Evolutionary conservation across 805 yeast genomes (phyloP).

Genomic region (Suhomyces faveliae): DNA sequence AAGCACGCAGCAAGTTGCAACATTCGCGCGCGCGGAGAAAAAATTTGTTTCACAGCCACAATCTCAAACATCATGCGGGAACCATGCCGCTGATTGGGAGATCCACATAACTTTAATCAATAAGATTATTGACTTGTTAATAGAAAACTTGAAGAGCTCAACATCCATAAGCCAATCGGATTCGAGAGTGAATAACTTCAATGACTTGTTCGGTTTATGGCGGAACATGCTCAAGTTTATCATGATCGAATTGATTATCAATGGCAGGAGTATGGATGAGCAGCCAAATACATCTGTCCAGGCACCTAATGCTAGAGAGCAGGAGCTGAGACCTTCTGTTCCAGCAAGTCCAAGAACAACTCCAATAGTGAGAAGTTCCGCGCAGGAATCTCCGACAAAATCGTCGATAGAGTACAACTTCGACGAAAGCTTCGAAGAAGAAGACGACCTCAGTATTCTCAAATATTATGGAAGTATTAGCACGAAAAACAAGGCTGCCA

Average conservation of each 20-base stretch:
- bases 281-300: background rate
- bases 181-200: background rate
- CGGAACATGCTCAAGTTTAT: constrained; percentile 15
- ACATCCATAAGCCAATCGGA: constrained; percentile 3
- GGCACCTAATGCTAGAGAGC: background rate
- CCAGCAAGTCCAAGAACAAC: background rate
- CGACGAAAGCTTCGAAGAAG: constrained; percentile 3
- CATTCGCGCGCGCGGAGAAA: background rate
- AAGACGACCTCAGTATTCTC: constrained; percentile 2
- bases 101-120: constrained; percentile 14
- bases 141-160: constrained; percentile 18
- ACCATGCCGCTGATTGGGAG: background rate
- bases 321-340: background rate
- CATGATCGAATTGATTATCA: constrained; percentile 14
- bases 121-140: constrained; percentile 14
- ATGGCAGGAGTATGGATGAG: constrained; percentile 7
- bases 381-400: background rate
- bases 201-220: constrained; percentile 21
- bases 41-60: constrained; percentile 3
- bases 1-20: background rate
- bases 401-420: background rate
- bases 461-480: constrained; percentile 2
- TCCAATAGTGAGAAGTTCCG: background rate
- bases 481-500: background rate
- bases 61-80: background rate